Conservation (phyloP, 2,329 filamentous ascomycete species). For the Tricladium varicosporioides region DNA sequence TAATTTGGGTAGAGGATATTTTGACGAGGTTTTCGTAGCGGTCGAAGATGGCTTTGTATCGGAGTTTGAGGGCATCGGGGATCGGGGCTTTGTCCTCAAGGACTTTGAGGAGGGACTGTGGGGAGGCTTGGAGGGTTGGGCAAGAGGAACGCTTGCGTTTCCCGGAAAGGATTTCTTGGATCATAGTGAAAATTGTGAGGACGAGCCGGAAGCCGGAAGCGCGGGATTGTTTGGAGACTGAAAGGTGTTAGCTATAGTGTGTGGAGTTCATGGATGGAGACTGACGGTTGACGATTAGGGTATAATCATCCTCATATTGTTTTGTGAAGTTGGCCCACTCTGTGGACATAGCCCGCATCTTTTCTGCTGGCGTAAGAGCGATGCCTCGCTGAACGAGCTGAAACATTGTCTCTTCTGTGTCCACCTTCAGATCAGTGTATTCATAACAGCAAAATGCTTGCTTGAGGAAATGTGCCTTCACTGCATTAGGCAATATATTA, state of each 20-base stretch:
- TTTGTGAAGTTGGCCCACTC: constrained; percentile 44
- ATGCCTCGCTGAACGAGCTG: constrained; percentile 46
- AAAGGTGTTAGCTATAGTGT: background rate
- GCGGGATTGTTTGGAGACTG: constrained; percentile 35
- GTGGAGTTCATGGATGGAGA: background rate
- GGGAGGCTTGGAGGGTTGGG: constrained; percentile 32
- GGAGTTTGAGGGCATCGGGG: constrained; percentile 28
- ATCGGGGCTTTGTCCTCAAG: constrained; percentile 32
- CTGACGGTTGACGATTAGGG: constrained; percentile 37
- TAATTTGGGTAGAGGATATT: constrained; percentile 27
- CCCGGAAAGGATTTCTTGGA: constrained; percentile 30
- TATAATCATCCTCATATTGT: constrained; percentile 42
- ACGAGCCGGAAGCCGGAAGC: constrained; percentile 36
- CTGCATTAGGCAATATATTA: constrained; percentile 36
- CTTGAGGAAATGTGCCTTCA: constrained; percentile 37
- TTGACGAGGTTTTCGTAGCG: constrained; percentile 33
- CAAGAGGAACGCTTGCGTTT: constrained; percentile 11
- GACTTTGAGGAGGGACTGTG: constrained; percentile 30
- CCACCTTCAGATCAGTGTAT: constrained; percentile 37
- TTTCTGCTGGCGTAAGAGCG: constrained; percentile 43
- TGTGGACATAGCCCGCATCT: constrained; percentile 43
- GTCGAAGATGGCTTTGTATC: constrained; percentile 33
- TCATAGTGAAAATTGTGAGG: constrained; percentile 36
- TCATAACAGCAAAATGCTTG: constrained; percentile 44
- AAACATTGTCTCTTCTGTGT: constrained; percentile 48